Evolutionary conservation across 2,329 filamentous ascomycete species (phyloP), one percentile per base, ranked within the genome.

Genomic region (Ascochyta pisi): DNA sequence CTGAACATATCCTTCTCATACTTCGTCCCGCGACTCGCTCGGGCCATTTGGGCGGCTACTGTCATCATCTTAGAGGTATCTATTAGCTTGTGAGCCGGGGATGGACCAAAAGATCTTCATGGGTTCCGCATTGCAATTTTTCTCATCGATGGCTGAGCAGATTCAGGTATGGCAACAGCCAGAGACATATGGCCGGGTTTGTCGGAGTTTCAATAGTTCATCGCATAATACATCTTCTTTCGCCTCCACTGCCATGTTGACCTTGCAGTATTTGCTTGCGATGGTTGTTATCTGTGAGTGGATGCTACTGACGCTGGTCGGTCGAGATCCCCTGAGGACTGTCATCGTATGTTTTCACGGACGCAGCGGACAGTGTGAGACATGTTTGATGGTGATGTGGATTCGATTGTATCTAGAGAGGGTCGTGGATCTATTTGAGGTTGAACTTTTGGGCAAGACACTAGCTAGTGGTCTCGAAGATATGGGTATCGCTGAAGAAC

Each of bases 141-240:
- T 68, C 50, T 60, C 61, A 66, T 69, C 63, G 53, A 69, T 66
- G 62, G 58, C 37, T 50, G 64, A 64, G 54, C 51, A 71, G 60
- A 41, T 60, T 64, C 64, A 65, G 50, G 45, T 42, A 60, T 58
- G 65, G 60, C 47, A 52, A 35, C 23, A 47, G 49, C 46, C 52
- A 60, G 57, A 59, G 55, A 54, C 45, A 41, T 58, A 67, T 65
- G 54, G 63, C 56, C 53, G 63, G 57, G 64, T 62, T 62, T 68
- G 38, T 65, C 57, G 57, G 61, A 68, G 65, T 48, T 63, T 68
- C 64, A 46, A 69, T 65, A 69, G 50, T 62, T 63, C 57, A 42
- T 54, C 51, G 60, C 62, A 71, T 68, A 50, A 63, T 69, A 63
- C 26, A 62, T 59, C 49, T 65, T 64, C 57, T 63, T 67, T 50